Evolutionary conservation across 768 basidiomycete genomes (phyloP).

Genomic region (Pleurotus cornucopiae): DNA sequence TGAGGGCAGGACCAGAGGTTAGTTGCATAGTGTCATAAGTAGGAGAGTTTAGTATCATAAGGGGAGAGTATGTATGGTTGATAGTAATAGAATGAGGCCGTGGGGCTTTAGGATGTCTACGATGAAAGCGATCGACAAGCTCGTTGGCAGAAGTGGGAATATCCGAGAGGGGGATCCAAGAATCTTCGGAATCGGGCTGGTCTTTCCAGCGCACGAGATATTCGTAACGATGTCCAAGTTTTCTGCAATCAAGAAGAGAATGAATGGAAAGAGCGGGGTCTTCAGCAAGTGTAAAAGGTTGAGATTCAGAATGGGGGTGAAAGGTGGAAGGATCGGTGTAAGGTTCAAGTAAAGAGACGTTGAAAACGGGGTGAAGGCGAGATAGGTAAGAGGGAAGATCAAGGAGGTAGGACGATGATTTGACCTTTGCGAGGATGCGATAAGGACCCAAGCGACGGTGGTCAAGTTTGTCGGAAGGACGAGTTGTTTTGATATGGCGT

Average conservation of each 20-base stretch:
- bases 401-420: conserved; percentile 21
- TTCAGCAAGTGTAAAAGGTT: too few species aligned
- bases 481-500: conserved; percentile 34
- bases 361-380: too few species aligned
- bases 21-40: neutral
- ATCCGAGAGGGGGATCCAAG: conserved; percentile 32
- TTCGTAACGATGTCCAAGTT: conserved; percentile 29
- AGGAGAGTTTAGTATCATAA: neutral
- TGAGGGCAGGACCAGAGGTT: neutral
- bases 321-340: too few species aligned
- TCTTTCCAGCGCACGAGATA: conserved; percentile 27
- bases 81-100: neutral
- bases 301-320: too few species aligned
- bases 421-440: neutral
- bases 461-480: conserved; percentile 36
- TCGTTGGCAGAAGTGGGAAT: conserved; percentile 25
- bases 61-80: neutral
- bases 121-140: conserved; percentile 28
- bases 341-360: too few species aligned
- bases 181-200: conserved; percentile 22
- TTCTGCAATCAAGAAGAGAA: conserved; percentile 25
- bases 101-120: conserved; percentile 17
- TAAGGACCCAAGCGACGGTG: conserved; percentile 26
- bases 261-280: too few species aligned
- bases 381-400: conserved; percentile 11